phyloP scores from a whole-genome alignment of 306 rosid species.

The Trifolium pratense region DNA sequence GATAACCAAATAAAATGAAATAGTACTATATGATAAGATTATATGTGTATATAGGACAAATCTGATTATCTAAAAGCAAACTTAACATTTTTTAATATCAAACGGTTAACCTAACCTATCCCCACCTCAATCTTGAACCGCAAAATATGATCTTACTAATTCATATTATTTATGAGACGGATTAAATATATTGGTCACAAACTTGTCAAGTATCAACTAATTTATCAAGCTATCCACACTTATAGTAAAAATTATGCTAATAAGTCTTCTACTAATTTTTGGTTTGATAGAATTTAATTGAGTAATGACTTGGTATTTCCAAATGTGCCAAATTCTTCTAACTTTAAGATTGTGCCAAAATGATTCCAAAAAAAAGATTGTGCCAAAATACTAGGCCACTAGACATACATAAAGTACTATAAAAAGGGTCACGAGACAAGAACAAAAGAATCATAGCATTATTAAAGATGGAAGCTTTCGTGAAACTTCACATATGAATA shows the following conservation, averaged over 20 bases:
- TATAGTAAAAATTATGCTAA: no score
- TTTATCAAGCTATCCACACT: no score
- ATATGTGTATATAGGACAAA: no score
- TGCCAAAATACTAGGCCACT: constrained; percentile 22
- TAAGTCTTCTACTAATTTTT: neutral
- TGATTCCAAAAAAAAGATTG: neutral
- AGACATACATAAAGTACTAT: neutral
- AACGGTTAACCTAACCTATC: no score
- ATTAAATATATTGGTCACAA: neutral
- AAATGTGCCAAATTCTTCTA: constrained; percentile 22
- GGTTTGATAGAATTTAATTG: neutral
- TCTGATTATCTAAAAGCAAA: no score
- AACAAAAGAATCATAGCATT: neutral
- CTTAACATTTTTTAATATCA: no score
- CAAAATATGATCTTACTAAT: no score
- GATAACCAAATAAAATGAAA: no score
- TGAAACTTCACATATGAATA: constrained; percentile 31
- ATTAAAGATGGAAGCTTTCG: neutral
- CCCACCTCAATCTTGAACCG: no score
- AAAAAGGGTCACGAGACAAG: neutral
- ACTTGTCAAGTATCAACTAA: no score
- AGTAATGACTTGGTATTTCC: constrained; percentile 13
- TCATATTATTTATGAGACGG: no score
- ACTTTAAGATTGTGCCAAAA: constrained; percentile 22
- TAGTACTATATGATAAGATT: no score